Evolutionary conservation across 2,329 filamentous ascomycete genomes (phyloP).

Genomic region (Periconia sp.): DNA sequence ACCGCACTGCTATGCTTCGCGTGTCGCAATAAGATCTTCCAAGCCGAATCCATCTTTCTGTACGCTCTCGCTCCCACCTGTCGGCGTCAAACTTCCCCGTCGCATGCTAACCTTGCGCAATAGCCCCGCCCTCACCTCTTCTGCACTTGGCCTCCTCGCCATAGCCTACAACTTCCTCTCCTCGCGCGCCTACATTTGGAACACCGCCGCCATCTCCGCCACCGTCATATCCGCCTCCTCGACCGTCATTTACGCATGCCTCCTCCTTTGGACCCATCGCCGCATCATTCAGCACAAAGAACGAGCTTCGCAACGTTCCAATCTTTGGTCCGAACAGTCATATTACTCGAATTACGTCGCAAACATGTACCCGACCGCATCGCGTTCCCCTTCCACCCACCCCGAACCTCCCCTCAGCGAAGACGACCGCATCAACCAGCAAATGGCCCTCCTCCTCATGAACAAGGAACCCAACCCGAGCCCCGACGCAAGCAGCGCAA

Average conservation of each 20-base stretch:
- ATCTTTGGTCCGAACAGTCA: conserved; percentile 38
- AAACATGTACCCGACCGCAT: conserved; percentile 50
- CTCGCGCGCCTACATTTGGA: conserved; percentile 46
- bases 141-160: conserved; percentile 50
- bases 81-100: background rate
- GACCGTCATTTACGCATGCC: conserved; percentile 45
- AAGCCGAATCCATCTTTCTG: conserved; percentile 51
- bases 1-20: conserved; percentile 52
- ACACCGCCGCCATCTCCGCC: conserved; percentile 46
- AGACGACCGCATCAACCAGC: conserved; percentile 53
- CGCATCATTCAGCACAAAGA: conserved; percentile 39
- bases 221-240: conserved; percentile 44
- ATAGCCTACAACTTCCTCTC: conserved; percentile 52
- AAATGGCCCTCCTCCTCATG: conserved; percentile 52
- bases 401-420: conserved; percentile 42
- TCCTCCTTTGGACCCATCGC: conserved; percentile 48
- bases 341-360: conserved; percentile 50
- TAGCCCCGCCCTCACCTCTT: conserved; percentile 47
- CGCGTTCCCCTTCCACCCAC: conserved; percentile 26
- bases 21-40: conserved; percentile 50
- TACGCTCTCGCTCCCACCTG: conserved; percentile 19
- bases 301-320: conserved; percentile 16
- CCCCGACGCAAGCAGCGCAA: conserved; percentile 40
- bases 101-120: conserved; percentile 15
- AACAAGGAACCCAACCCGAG: conserved; percentile 36